phyloP scores from a whole-genome alignment of 2,329 filamentous ascomycete genomes.

The Cephalotrichum gorgonifer region DNA sequence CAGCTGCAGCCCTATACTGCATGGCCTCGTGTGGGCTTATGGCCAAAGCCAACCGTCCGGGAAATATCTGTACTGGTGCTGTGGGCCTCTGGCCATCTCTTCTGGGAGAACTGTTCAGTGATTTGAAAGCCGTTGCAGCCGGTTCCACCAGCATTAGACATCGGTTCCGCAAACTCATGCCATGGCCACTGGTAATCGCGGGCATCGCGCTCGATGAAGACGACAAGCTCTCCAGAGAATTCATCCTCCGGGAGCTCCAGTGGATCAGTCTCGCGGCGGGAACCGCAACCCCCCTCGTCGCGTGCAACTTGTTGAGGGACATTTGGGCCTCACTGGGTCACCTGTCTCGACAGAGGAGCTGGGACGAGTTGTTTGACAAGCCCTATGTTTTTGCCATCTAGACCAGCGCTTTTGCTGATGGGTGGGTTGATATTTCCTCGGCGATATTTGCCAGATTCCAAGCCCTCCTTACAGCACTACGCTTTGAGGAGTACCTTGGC shows the following conservation, averaged over 20 bases:
- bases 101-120: background rate
- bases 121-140: background rate
- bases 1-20: conserved; percentile 13
- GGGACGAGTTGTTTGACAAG: conserved; percentile 1
- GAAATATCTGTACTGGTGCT: background rate
- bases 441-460: too few relatives aligned
- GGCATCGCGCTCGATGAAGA: conserved; percentile 11
- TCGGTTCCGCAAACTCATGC: conserved; percentile 10
- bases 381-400: conserved; percentile 1
- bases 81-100: background rate
- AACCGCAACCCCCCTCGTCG: background rate
- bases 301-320: background rate
- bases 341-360: conserved; percentile 1
- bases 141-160: background rate
- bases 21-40: conserved; percentile 6
- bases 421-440: too few relatives aligned
- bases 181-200: conserved; percentile 16
- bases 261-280: background rate
- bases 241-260: conserved; percentile 6
- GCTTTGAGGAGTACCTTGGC: too few relatives aligned
- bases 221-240: conserved; percentile 7
- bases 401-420: background rate
- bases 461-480: too few relatives aligned
- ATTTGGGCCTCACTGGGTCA: background rate
- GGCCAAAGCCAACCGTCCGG: background rate